These are phyloP conservation scores for Adiantum capillusveneris DNA, from an alignment of 75 land plant species.

Conservation along the genomic window DNA sequence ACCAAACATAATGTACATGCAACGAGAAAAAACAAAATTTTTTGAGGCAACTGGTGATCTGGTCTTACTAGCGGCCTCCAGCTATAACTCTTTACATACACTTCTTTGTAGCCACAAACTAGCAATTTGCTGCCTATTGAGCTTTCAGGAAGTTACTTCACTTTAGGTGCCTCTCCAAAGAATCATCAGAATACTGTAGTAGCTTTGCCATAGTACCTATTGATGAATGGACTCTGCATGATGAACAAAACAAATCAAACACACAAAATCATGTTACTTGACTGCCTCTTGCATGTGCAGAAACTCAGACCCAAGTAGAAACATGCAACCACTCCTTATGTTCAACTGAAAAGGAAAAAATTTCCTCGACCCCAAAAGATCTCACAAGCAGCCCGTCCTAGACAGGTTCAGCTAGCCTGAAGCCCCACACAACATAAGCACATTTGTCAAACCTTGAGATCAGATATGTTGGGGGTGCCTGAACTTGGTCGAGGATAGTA, in stretches of 20 bases:
- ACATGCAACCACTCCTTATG: not conserved
- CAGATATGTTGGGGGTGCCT: constrained; percentile 70
- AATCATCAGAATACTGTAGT: constrained; percentile 62
- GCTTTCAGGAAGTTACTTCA: constrained; percentile 16
- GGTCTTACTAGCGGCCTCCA: not conserved
- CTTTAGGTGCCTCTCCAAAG: constrained; percentile 77
- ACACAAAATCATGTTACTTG: not conserved
- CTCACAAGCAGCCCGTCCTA: not conserved
- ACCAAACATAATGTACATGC: too few relatives aligned
- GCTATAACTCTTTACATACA: too few relatives aligned
- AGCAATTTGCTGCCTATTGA: not conserved
- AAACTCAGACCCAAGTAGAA: not conserved
- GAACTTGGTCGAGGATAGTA: constrained; percentile 76
- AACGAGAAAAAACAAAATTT: too few relatives aligned
- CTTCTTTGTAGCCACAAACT: too few relatives aligned
- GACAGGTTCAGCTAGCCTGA: constrained; percentile 3
- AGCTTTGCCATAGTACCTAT: constrained; percentile 94
- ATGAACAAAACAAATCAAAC: constrained; percentile 1
- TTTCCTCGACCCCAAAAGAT: not conserved
- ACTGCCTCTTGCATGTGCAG: not conserved
- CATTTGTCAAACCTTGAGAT: constrained; percentile 50
- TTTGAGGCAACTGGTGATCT: not conserved
- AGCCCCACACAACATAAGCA: not conserved
- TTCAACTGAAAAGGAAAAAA: not conserved
- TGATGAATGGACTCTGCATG: constrained; percentile 73